Base-by-base conservation (phyloP, 2,329 filamentous ascomycete genomes). In the Colletotrichum tamarilloi region DNA sequence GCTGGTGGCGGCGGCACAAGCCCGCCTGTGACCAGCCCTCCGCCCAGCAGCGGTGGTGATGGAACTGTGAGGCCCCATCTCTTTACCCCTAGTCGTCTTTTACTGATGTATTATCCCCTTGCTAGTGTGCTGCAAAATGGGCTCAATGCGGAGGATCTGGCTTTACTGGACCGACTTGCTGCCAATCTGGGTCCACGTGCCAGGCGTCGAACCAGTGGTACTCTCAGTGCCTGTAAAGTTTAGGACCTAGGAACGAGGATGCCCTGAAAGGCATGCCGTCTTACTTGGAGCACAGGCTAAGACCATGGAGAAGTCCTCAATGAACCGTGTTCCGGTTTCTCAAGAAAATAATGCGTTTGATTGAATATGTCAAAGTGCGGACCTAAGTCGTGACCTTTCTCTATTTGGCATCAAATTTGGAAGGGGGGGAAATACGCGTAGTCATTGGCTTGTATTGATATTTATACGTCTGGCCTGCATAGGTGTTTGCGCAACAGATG, bases 81-180 rank as follows among this genome's bases (percentile, higher is more conserved):
- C n/a, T 35, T 22, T 8, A n/a, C 42, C 11, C 7, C 4, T 9
- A 19, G 11, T 4, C 12, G 19, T 19, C 26, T 2, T 14, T 19
- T 8, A 5, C 19, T 26, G 2, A 35, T 4, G 3, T 1, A 4
- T 16, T 1, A 6, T 7, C 14, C 5, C 4, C 2, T 1, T 32
- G 49, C 67, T 73, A 49, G 73, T 78, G 78, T 26, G 60, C 76
- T 62, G 74, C 76, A 5, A 73, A 74, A 14, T 77, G 69, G 42
- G 74, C 62, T 5, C 77, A 80, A 65, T 76, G 76, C 42, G 77
- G 77, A 52, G 77, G 79, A 8, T 70, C 74, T 22, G 74, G 76
- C 30, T 81, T 75, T 72, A 75, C 62, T 11, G 78, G 77, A 12
- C 57, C 78, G 7, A 77, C 76, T 7, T 77, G 76, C 75, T 80